phyloP scores from a whole-genome alignment of 495 filamentous ascomycete genomes.

The Penicillium cataractarum region DNA sequence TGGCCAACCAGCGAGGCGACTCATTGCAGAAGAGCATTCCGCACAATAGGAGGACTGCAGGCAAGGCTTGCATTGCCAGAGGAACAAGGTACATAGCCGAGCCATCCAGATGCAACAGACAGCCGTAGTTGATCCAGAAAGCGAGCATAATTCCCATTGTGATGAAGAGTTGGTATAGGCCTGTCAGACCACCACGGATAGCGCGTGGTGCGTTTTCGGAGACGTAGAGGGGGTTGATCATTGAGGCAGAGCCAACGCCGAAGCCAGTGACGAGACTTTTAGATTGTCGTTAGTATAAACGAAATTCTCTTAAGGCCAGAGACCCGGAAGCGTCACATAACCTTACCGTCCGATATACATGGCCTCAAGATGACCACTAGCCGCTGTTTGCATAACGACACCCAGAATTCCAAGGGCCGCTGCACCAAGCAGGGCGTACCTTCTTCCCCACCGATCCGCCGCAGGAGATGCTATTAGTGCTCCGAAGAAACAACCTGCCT shows the following conservation, averaged over 20 bases:
- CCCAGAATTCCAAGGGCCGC: slow-evolving; percentile 52
- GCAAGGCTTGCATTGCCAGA: slow-evolving; percentile 66
- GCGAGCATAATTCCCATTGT: slow-evolving; percentile 66
- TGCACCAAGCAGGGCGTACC: slow-evolving; percentile 55
- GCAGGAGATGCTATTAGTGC: slow-evolving; percentile 59
- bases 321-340: background rate
- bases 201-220: slow-evolving; percentile 71
- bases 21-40: slow-evolving; percentile 66
- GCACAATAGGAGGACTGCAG: slow-evolving; percentile 61
- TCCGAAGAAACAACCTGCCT: slow-evolving; percentile 71
- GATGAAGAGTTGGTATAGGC: slow-evolving; percentile 72
- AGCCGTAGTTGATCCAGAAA: slow-evolving; percentile 69
- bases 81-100: slow-evolving; percentile 66
- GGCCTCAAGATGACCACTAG: slow-evolving; percentile 50
- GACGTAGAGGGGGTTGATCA: slow-evolving; percentile 63
- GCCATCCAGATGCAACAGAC: slow-evolving; percentile 54
- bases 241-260: slow-evolving; percentile 66
- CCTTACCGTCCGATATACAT: slow-evolving; percentile 67
- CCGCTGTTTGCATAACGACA: slow-evolving; percentile 65
- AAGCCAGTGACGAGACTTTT: slow-evolving; percentile 64
- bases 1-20: slow-evolving; percentile 71
- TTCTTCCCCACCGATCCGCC: slow-evolving; percentile 61
- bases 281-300: background rate
- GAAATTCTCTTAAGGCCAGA: background rate
- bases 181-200: slow-evolving; percentile 70